Evolutionary conservation across 441 rosid species (phyloP).

Genomic region (Capsella rubella): DNA sequence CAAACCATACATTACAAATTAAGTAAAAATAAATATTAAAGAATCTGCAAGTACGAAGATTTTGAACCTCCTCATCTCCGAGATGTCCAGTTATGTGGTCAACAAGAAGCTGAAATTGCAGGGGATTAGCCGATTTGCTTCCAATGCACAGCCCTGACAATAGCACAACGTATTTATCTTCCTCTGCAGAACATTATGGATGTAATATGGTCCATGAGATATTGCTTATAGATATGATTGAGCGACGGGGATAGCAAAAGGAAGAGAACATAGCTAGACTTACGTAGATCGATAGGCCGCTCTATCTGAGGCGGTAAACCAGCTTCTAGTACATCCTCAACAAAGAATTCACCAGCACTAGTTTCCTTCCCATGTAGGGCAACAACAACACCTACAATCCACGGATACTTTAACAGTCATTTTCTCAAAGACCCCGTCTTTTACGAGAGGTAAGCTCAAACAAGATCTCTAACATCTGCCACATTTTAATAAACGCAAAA

Average conservation of each 20-base stretch:
- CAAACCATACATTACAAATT: constrained; percentile 32
- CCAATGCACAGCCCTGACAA: constrained; percentile 86
- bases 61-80: constrained; percentile 81
- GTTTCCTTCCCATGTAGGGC: constrained; percentile 94
- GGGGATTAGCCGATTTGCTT: constrained; percentile 73
- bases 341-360: constrained; percentile 77
- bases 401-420: constrained; percentile 23
- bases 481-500: constrained; percentile 9
- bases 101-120: constrained; percentile 90
- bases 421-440: constrained; percentile 3
- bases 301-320: constrained; percentile 84
- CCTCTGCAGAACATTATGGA: constrained; percentile 57
- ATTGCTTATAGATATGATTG: constrained; percentile 7
- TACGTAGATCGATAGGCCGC: constrained; percentile 65
- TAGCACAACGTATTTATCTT: constrained; percentile 84
- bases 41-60: constrained; percentile 10
- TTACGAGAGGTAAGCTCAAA: constrained; percentile 5
- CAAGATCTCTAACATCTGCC: constrained; percentile 3
- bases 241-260: constrained; percentile 20
- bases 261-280: constrained; percentile 31
- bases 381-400: constrained; percentile 68
- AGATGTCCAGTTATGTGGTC: constrained; percentile 96
- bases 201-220: constrained; percentile 33
- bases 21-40: constrained; percentile 39
- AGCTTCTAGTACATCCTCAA: constrained; percentile 85